These are phyloP conservation scores for Glomus cerebriforme DNA, from an alignment of 192 early-diverging fungal species.

Conservation along the genomic window DNA sequence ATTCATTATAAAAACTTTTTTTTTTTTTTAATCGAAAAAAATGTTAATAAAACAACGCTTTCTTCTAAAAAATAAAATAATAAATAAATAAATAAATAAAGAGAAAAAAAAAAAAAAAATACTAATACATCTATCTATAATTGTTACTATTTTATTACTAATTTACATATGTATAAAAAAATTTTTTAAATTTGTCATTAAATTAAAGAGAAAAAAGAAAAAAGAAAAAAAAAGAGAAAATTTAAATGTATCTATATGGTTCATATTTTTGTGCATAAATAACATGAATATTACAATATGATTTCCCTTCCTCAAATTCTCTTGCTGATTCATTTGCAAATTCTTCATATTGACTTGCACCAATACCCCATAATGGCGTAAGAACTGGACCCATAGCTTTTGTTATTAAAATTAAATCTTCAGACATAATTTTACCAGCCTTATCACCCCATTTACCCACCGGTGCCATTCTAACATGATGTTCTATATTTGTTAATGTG, in stretches of 20 bases:
- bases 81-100: no score
- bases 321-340: neutral
- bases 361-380: neutral
- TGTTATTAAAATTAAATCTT: neutral
- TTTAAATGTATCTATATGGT: neutral
- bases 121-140: no score
- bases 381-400: neutral
- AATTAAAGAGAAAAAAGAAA: no score
- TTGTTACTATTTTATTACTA: no score
- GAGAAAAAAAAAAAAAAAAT: no score
- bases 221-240: neutral
- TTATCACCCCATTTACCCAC: constrained; percentile 13
- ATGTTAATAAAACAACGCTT: no score
- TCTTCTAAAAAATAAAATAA: no score
- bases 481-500: neutral
- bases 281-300: constrained; percentile 4
- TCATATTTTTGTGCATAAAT: constrained; percentile 3
- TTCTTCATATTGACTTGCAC: neutral
- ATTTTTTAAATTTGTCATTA: no score
- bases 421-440: neutral
- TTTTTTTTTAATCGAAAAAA: no score
- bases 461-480: neutral
- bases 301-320: neutral
- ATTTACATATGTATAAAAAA: no score
- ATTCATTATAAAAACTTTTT: no score